Conservation (phyloP, 2,329 filamentous ascomycete genomes). For the Aspergillus sp. region DNA sequence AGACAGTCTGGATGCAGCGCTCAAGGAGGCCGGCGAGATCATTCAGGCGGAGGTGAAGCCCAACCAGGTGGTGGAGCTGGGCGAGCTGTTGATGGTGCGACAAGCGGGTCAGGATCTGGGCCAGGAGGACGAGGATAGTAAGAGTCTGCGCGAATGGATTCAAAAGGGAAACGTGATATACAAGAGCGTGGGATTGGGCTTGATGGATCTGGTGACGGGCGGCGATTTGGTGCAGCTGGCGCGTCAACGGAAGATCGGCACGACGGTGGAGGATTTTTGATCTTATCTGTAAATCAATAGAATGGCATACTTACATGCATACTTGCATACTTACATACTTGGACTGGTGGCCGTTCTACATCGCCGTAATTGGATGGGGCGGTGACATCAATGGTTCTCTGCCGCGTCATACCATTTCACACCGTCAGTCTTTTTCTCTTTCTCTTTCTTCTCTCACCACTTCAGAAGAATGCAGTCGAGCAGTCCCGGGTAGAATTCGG, state of each 20-base stretch:
- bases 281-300: neutral
- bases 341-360: too few species aligned
- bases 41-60: slow-evolving; percentile 72
- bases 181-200: slow-evolving; percentile 65
- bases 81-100: slow-evolving; percentile 70
- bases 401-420: neutral
- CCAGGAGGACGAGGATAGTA: slow-evolving; percentile 36
- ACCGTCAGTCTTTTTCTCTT: neutral
- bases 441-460: neutral
- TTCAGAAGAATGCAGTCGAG: neutral
- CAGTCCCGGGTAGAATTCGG: neutral
- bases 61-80: slow-evolving; percentile 79
- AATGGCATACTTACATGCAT: neutral
- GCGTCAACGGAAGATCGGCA: slow-evolving; percentile 55
- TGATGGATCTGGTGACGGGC: slow-evolving; percentile 68
- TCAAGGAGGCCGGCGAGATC: slow-evolving; percentile 84
- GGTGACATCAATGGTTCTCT: neutral
- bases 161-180: slow-evolving; percentile 65
- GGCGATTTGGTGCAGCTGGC: slow-evolving; percentile 57
- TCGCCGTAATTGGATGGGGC: neutral
- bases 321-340: neutral
- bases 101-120: slow-evolving; percentile 43
- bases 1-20: slow-evolving; percentile 70
- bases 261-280: slow-evolving; percentile 43
- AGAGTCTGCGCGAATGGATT: slow-evolving; percentile 57